phyloP scores from a whole-genome alignment of 495 filamentous ascomycete species.

The Barbatosphaeria neglecta region DNA sequence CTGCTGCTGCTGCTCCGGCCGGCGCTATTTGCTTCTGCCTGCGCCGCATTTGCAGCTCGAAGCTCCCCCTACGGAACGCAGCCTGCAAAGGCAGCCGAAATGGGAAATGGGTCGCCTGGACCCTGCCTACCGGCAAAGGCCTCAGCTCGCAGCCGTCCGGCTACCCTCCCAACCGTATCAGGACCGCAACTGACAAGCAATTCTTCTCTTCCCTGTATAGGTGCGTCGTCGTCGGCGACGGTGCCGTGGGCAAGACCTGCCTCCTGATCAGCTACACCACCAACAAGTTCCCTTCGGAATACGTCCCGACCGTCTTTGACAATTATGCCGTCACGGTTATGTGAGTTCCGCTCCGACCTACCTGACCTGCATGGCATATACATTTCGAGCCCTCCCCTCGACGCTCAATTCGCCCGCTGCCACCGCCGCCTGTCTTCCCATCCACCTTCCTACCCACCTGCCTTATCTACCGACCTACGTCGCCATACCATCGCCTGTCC shows the following conservation, averaged over 20 bases:
- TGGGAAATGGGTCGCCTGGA: background rate
- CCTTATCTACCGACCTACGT: background rate
- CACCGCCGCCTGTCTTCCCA: background rate
- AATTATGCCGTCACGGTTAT: constrained; percentile 99
- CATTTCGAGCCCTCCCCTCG: background rate
- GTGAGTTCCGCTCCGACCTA: constrained; percentile 65
- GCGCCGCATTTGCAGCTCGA: no score
- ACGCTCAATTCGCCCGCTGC: background rate
- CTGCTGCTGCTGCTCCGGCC: no score
- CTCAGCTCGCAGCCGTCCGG: no score
- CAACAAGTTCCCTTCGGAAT: constrained; percentile 99
- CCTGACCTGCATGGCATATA: background rate
- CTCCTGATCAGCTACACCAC: constrained; percentile 98
- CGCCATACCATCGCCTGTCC: background rate
- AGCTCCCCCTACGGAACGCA: no score
- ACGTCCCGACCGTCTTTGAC: constrained; percentile 97
- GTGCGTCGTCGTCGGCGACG: constrained; percentile 97
- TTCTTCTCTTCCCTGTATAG: constrained; percentile 28
- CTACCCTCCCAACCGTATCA: background rate
- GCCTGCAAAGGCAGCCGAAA: no score
- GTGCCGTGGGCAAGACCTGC: constrained; percentile 98
- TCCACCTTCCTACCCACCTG: background rate
- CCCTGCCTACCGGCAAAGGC: no score
- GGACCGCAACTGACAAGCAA: constrained; percentile 7
- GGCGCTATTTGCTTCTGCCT: no score